Base-by-base conservation (phyloP, 495 filamentous ascomycete species). In the Alectoria sarmentosa region DNA sequence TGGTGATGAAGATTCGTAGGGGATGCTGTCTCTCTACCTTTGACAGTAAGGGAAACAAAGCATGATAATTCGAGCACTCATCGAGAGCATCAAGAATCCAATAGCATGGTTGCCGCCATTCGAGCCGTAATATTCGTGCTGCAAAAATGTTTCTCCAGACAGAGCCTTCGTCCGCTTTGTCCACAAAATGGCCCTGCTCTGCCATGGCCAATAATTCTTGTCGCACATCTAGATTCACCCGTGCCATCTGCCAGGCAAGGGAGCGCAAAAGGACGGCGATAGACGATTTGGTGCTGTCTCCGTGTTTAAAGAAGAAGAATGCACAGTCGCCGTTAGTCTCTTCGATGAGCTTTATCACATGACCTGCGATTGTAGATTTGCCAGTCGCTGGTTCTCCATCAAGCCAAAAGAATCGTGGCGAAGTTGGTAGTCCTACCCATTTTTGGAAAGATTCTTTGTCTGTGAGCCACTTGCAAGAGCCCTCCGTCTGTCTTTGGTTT, bases 291-390 rank as follows among this genome's bases (percentile, higher is more conserved):
- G 7, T 13, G 10, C 7, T 13, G 5, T 13, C 44, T 11, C 44
- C 44, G 4, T 48, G 44, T 48, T 48, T 48, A 4, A 48, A 48
- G 10, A 48, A 48, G n/a, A 48, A 48, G n/a, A 11, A 48, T 13
- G 44, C 5, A 9, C 44, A 48, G n/a, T 48, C 44, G 44, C 44
- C 10, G 44, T 48, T 48, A 13, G 6, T 48, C 10, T 48, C n/a
- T 48, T 48, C 44, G 7, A 48, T 10, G 4, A 11, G 26, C 10
- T 26, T 48, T 11, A 48, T 13, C 5, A 48, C 44, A 13, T 48
- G 44, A 13, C 34, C 62, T 13, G 71, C 46, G 21, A 78, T 65
- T 30, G 71, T 63, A 34, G 74, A 76, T 62, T 78, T 78, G n/a
- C 76, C 76, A 32, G 70, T 58, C 17, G 65, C 76, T 37, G 76